phyloP scores from a whole-genome alignment of 805 yeast genomes.

The Ogataea degrootiae region DNA sequence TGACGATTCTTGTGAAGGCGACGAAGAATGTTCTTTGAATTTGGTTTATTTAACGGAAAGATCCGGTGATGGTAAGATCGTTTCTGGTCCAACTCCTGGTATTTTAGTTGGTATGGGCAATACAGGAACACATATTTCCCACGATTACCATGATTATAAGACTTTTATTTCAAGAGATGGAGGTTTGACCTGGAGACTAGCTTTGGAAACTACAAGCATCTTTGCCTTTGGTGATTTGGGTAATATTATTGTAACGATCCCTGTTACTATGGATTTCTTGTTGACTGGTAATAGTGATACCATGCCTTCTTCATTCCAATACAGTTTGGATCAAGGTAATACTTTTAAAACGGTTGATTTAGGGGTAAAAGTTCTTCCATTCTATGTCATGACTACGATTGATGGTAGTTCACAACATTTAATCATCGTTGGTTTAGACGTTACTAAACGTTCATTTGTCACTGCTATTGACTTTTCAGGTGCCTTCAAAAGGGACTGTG shows the following conservation, averaged over 20 bases:
- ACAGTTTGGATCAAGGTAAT: conserved; percentile 69
- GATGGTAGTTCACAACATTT: conserved; percentile 69
- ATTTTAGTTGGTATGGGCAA: conserved; percentile 66
- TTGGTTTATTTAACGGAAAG: conserved; percentile 29
- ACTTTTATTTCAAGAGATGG: conserved; percentile 74
- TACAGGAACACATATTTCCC: conserved; percentile 58
- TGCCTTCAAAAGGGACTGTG: conserved; percentile 46
- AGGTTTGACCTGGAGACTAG: conserved; percentile 65
- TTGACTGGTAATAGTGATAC: conserved; percentile 29
- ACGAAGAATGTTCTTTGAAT: conserved; percentile 47
- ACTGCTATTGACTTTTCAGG: conserved; percentile 49
- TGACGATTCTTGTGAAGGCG: conserved; percentile 39
- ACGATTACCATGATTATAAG: conserved; percentile 9
- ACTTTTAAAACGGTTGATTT: conserved; percentile 55
- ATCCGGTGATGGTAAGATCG: conserved; percentile 39
- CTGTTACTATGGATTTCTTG: conserved; percentile 25
- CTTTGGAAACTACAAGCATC: conserved; percentile 46
- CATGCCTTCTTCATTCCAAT: conserved; percentile 28
- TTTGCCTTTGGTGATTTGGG: conserved; percentile 76
- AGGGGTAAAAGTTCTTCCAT: conserved; percentile 30
- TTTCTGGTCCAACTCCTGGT: conserved; percentile 53
- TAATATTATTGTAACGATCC: conserved; percentile 61
- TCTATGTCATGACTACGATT: conserved; percentile 38
- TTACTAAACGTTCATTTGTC: conserved; percentile 12
- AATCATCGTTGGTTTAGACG: conserved; percentile 41